Base-by-base conservation (phyloP, 352 stramenopile species). In the Phytophthora foliorum region DNA sequence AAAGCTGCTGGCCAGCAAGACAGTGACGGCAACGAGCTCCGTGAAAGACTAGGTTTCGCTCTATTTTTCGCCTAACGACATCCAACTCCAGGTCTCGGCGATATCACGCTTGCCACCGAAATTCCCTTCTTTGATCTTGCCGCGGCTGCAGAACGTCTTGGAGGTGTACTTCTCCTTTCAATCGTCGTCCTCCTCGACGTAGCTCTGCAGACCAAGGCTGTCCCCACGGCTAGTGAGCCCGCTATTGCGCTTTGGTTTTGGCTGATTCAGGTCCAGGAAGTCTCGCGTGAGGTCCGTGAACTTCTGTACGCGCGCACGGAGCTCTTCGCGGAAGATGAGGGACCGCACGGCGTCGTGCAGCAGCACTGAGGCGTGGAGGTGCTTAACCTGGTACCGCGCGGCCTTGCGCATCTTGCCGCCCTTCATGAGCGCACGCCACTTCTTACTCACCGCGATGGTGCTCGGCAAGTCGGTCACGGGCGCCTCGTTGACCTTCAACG, bases 301-400 rank as follows among this genome's bases (percentile, higher is more conserved):
- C 56, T 88, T 88, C 2, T 78, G 11, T 21, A 91, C 83, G 2
- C 77, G 75, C 22, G 69, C 68, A 9, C 69, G 65, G n/a, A 91
- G 79, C 54, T 89, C 81, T n/a, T 91, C 75, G 17, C 77, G 81
- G 49, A 89, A 90, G 49, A 91, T 78, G 24, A 81, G 62, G 54
- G 81, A 87, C 11, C 65, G 77, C 22, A 90, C 77, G 14, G 77
- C 72, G 46, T 86, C 73, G 42, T 89, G 80, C 27, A 91, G 53
- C 51, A 88, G 25, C 7, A 82, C 65, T 1, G 75, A 74, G 4
- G 80, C 74, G 34, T 86, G 68, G 41, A 91, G 65, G 52, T 86
- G 80, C 46, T 88, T 89, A 6, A 88, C 59, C 0, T 75, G 77
- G 62, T 84, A 78, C 21, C 80, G 75, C 61, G 89, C 73, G n/a